Conservation (phyloP, 1,284 basidiomycete species). For the Lentinula novae-zelandiae region DNA sequence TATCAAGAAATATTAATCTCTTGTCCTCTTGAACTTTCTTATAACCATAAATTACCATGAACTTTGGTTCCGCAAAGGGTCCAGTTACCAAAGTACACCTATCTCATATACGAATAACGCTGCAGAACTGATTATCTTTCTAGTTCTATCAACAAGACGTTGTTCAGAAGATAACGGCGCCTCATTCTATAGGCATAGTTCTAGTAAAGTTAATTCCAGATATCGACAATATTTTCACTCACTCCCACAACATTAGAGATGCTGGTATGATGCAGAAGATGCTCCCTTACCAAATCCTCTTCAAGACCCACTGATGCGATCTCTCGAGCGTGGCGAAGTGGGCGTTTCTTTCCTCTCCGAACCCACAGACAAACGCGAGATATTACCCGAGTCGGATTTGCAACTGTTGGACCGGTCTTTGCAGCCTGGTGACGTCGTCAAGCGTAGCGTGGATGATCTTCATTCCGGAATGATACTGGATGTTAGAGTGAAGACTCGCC, state of each 20-base stretch:
- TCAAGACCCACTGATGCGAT: conserved; percentile 69
- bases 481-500: conserved; percentile 56
- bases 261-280: conserved; percentile 81
- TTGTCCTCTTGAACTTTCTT: not conserved
- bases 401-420: conserved; percentile 79
- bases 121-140: not conserved
- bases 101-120: not conserved
- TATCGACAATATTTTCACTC: not conserved
- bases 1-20: not conserved
- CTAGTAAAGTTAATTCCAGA: conserved; percentile 36
- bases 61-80: not conserved
- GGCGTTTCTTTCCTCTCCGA: conserved; percentile 70
- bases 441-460: conserved; percentile 70
- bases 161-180: conserved; percentile 47
- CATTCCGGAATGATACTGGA: conserved; percentile 75
- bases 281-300: conserved; percentile 40
- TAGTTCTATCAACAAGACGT: conserved; percentile 80
- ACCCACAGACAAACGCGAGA: conserved; percentile 52
- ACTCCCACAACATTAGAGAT: conserved; percentile 38
- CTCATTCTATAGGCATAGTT: conserved; percentile 46
- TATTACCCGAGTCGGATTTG: conserved; percentile 68
- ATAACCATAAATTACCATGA: not conserved
- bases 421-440: conserved; percentile 81
- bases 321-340: conserved; percentile 77
- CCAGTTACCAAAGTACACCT: not conserved